Evolutionary conservation across 176 grass and related monocot genomes (phyloP).

Genomic region (Oryza glumipatula): DNA sequence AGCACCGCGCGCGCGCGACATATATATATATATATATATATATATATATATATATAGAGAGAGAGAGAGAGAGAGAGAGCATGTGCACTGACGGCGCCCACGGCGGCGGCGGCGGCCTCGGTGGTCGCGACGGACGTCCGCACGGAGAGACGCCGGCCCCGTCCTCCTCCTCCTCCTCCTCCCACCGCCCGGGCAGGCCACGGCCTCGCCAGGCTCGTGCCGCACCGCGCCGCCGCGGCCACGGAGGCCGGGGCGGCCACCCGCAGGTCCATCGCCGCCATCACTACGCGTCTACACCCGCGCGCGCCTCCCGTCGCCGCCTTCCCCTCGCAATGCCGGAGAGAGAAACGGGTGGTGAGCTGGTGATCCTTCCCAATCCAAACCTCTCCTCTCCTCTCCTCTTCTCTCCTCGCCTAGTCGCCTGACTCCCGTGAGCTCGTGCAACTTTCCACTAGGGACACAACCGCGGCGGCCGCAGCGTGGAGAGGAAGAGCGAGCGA

Average conservation of each 20-base stretch:
- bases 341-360: slow-evolving; percentile 2
- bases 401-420: too few relatives aligned
- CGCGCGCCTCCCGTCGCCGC: background rate
- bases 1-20: too few relatives aligned
- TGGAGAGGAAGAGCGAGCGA: background rate
- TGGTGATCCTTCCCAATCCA: slow-evolving; percentile 18
- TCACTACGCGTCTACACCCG: too few relatives aligned
- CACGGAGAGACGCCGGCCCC: slow-evolving; percentile 33
- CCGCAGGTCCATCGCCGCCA: slow-evolving; percentile 41
- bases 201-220: background rate
- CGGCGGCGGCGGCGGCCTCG: slow-evolving; percentile 34
- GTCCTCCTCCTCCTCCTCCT: background rate
- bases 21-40: too few relatives aligned
- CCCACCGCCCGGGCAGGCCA: slow-evolving; percentile 3
- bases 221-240: slow-evolving; percentile 17
- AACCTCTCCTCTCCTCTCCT: background rate
- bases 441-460: slow-evolving; percentile 9
- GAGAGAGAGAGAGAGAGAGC: background rate
- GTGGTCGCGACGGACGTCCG: slow-evolving; percentile 62
- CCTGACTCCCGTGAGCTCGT: slow-evolving; percentile 20
- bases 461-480: background rate
- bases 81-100: slow-evolving; percentile 38
- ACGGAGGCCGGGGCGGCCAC: slow-evolving; percentile 43
- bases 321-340: slow-evolving; percentile 5
- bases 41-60: too few relatives aligned